Evolutionary conservation across 768 basidiomycete species (phyloP).

Genomic region (Rubroboletus satanas): DNA sequence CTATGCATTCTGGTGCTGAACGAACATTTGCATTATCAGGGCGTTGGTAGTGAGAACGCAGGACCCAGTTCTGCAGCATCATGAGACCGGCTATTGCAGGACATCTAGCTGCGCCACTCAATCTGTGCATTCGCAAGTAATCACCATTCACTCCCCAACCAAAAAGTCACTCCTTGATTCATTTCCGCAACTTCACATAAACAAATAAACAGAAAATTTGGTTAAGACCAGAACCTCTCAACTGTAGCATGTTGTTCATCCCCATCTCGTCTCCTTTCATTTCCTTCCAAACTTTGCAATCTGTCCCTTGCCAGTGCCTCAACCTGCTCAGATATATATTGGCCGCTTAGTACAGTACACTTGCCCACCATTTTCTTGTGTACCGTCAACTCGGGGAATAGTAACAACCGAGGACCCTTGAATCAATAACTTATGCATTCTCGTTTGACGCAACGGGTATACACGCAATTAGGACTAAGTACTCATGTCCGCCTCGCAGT

Average conservation of each 20-base stretch:
- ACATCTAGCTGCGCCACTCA: conserved; percentile 2
- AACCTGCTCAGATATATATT: conserved; percentile 27
- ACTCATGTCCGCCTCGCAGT: conserved; percentile 27
- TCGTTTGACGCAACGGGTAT: not conserved
- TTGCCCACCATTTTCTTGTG: conserved; percentile 9
- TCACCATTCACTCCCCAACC: not conserved
- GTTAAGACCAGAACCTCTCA: conserved; percentile 5
- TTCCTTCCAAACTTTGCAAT: conserved; percentile 9
- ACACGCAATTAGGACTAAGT: not conserved
- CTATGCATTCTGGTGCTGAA: not conserved
- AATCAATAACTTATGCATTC: conserved; percentile 18
- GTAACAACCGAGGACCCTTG: conserved; percentile 9
- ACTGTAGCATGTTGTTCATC: conserved; percentile 29
- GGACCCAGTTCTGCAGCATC: conserved; percentile 7
- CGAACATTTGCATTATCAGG: conserved; percentile 9
- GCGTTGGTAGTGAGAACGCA: conserved; percentile 22
- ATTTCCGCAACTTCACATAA: conserved; percentile 8
- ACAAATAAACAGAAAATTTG: conserved; percentile 8
- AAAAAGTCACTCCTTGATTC: conserved; percentile 18
- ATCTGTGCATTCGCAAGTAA: not conserved
- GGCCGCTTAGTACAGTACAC: conserved; percentile 15
- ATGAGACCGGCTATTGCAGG: conserved; percentile 5
- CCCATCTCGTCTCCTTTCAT: conserved; percentile 5
- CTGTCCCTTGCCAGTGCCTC: conserved; percentile 2
- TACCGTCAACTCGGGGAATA: conserved; percentile 4